Percentiles rank a stretch among this genome's conserved stretches.
Conservation (phyloP, 1,284 basidiomycete species). For the Ustilago hordei region DNA sequence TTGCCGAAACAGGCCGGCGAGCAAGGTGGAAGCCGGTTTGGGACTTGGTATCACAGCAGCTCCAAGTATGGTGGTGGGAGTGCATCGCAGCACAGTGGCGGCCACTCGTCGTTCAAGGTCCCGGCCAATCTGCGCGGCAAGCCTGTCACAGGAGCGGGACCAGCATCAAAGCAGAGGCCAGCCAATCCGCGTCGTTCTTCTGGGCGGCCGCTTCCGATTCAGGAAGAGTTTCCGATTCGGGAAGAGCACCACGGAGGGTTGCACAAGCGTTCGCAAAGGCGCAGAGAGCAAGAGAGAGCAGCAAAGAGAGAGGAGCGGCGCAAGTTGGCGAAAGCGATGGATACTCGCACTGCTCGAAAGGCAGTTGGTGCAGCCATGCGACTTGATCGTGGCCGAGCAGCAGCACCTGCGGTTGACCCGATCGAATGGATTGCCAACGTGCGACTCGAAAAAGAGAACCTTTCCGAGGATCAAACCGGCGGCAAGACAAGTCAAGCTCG, state of each 20-base stretch:
- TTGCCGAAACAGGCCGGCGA: constrained; percentile 36
- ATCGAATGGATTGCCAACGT: constrained; percentile 61
- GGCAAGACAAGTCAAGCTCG: constrained; percentile 23
- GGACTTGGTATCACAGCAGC: constrained; percentile 37
- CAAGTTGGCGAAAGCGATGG: constrained; percentile 15
- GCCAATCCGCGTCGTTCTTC: constrained; percentile 16
- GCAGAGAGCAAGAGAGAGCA: constrained; percentile 20
- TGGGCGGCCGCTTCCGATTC: constrained; percentile 33
- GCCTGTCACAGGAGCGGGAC: constrained; percentile 2
- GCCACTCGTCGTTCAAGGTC: constrained; percentile 42
- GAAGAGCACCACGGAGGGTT: constrained; percentile 29
- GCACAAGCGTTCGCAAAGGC: constrained; percentile 17
- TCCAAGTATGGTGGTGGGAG: constrained; percentile 23
- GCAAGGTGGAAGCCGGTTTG: constrained; percentile 11
- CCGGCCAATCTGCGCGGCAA: constrained; percentile 24
- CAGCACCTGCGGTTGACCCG: constrained; percentile 47
- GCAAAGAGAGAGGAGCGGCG: constrained; percentile 23
- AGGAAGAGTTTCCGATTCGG: constrained; percentile 41
- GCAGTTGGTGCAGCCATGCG: constrained; percentile 47
- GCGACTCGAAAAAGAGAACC: constrained; percentile 46
- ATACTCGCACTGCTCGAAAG: constrained; percentile 15
- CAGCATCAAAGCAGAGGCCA: constrained; percentile 15
- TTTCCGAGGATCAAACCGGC: constrained; percentile 26
- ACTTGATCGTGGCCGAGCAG: constrained; percentile 36
- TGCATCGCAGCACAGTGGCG: constrained; percentile 45